phyloP scores from a whole-genome alignment of 2,329 filamentous ascomycete genomes.

The Penicillium corylophilum region DNA sequence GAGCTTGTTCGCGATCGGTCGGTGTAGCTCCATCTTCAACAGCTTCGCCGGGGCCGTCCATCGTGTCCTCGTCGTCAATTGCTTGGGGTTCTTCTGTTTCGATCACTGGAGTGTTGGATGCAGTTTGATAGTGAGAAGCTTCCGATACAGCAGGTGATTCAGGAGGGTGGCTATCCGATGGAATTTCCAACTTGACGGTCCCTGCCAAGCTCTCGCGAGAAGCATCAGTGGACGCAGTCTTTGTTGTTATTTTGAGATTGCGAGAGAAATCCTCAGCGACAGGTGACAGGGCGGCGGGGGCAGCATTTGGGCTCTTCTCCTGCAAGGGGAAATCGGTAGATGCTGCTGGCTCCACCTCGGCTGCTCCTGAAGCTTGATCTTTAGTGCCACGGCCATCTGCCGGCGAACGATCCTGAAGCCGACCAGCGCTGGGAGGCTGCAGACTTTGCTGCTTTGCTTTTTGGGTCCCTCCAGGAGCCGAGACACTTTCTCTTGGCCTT shows the following conservation, averaged over 20 bases:
- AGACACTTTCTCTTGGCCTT: slow-evolving; percentile 27
- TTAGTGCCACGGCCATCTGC: slow-evolving; percentile 39
- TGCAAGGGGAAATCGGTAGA: slow-evolving; percentile 18
- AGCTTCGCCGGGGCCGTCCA: slow-evolving; percentile 18
- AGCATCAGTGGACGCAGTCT: slow-evolving; percentile 15
- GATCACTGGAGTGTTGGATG: slow-evolving; percentile 43
- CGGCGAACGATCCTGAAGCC: slow-evolving; percentile 32
- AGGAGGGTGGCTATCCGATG: slow-evolving; percentile 23
- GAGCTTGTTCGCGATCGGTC: slow-evolving; percentile 74
- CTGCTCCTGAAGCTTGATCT: slow-evolving; percentile 21
- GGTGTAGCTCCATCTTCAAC: slow-evolving; percentile 46
- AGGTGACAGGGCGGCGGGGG: slow-evolving; percentile 23
- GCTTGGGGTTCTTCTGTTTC: slow-evolving; percentile 29
- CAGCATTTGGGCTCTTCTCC: slow-evolving; percentile 18
- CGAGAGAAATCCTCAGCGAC: slow-evolving; percentile 30
- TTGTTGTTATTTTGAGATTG: slow-evolving; percentile 14
- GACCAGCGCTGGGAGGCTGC: slow-evolving; percentile 25
- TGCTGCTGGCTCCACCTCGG: slow-evolving; percentile 19
- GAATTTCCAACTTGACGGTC: slow-evolving; percentile 23
- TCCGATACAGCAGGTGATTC: slow-evolving; percentile 40
- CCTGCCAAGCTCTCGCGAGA: slow-evolving; percentile 27
- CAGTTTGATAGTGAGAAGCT: slow-evolving; percentile 46
- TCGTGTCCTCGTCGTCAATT: slow-evolving; percentile 17
- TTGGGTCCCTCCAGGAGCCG: slow-evolving; percentile 21
- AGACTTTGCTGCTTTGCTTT: slow-evolving; percentile 30